These are phyloP conservation scores for Hymenoscyphus linearis DNA, from an alignment of 2,329 filamentous ascomycete genomes.

Conservation along the genomic window DNA sequence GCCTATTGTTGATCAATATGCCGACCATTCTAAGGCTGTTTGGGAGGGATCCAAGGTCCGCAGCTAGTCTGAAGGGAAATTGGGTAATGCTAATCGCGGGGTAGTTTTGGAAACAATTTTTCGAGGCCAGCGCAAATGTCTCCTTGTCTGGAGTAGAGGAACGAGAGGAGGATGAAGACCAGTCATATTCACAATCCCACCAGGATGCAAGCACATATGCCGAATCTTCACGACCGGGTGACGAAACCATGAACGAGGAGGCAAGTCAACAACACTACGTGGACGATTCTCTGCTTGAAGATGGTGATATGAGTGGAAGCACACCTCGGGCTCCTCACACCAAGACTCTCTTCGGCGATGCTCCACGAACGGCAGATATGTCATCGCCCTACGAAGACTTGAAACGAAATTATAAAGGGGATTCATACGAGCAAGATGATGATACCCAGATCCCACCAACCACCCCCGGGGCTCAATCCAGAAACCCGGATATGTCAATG, in stretches of 20 bases:
- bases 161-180: constrained; percentile 54
- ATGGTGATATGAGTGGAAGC: constrained; percentile 56
- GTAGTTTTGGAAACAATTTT: constrained; percentile 99
- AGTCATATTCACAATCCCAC: constrained; percentile 33
- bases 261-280: constrained; percentile 29
- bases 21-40: constrained; percentile 85
- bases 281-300: constrained; percentile 66
- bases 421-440: constrained; percentile 34
- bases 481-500: constrained; percentile 58
- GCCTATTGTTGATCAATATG: constrained; percentile 91
- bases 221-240: constrained; percentile 35
- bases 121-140: constrained; percentile 96
- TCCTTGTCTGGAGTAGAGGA: constrained; percentile 94
- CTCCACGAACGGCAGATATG: constrained; percentile 56
- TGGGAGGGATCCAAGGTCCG: constrained; percentile 93
- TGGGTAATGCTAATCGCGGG: constrained; percentile 17
- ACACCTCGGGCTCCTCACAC: constrained; percentile 57
- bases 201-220: constrained; percentile 29
- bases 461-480: constrained; percentile 36
- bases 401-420: constrained; percentile 55
- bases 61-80: neutral
- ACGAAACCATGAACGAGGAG: constrained; percentile 25
- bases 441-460: constrained; percentile 35
- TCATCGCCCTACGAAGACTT: constrained; percentile 73
- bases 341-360: constrained; percentile 38